Percentiles rank a stretch among this genome's conserved stretches.
Evolutionary conservation across 805 yeast genomes (phyloP).

Genomic region (Kregervanrija delftensis): DNA sequence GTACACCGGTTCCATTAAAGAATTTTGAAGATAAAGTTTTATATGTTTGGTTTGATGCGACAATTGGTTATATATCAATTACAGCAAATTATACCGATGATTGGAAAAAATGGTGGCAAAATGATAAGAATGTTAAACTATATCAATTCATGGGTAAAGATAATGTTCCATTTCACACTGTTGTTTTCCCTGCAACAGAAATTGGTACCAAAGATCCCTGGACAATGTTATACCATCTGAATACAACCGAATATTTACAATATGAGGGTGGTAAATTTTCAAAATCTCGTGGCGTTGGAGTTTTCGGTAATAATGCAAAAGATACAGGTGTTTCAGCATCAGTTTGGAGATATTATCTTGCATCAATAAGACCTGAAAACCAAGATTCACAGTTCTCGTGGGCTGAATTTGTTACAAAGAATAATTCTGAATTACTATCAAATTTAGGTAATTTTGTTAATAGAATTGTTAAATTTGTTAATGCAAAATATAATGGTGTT

Average conservation of each 20-base stretch:
- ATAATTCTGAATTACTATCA: constrained; percentile 89
- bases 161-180: constrained; percentile 98
- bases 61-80: constrained; percentile 93
- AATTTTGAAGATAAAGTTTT: constrained; percentile 83
- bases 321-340: constrained; percentile 87
- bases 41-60: constrained; percentile 98
- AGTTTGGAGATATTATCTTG: constrained; percentile 96
- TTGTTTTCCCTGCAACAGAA: constrained; percentile 90
- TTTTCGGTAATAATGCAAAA: constrained; percentile 94
- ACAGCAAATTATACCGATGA: constrained; percentile 82
- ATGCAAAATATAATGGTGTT: constrained; percentile 87
- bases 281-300: constrained; percentile 96
- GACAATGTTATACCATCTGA: constrained; percentile 87
- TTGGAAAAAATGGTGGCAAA: constrained; percentile 93
- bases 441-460: constrained; percentile 96
- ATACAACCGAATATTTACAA: constrained; percentile 94
- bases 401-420: constrained; percentile 91
- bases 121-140: constrained; percentile 81
- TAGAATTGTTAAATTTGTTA: constrained; percentile 83
- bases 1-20: constrained; percentile 93
- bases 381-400: constrained; percentile 97
- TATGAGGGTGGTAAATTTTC: constrained; percentile 98
- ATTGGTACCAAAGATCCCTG: constrained; percentile 84
- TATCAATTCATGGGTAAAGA: constrained; percentile 99
- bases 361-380: constrained; percentile 89